Evolutionary conservation across 805 yeast genomes (phyloP), one percentile per base, ranked within the genome.

Genomic region (Candida mattraensis): DNA sequence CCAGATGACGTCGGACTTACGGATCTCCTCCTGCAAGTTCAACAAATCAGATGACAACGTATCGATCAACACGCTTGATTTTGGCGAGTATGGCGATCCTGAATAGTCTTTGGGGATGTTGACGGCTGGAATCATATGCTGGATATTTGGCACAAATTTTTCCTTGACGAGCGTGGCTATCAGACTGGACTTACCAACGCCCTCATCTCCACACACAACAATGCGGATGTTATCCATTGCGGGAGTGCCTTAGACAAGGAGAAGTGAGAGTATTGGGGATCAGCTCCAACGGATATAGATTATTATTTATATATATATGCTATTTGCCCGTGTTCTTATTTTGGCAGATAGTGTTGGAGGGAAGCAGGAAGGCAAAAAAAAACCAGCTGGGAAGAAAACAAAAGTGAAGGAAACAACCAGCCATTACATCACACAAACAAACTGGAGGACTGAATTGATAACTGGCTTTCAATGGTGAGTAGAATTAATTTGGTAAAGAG

Each of bases 161-260:
- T 86, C 96, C 58, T 88, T 91, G 20, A 87, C 81, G 16, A 93
- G 67, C 0, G 95, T 71, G 0, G 93, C 80, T 15, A 91, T 78
- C 31, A 93, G 64, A 18, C 87, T 78, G 4, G 89, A 80, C 53
- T 87, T 87, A 1, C 95, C 95, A 3, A 87, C 95, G 16, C 87
- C 84, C 42, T 86, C 94, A 62, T 93, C 99, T 8, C 99, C 99
- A 60, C 97, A 88, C 0, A 93, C 81, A 0, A 87, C 95, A 1
- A 93, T 82, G 39, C 95, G 64, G 19, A 91, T 78, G 1, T 76
- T 71, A 35, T 76, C 80, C 57, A 53, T 52, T 21, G 13, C 25
- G 15, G 16, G 11, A 12, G 20, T 12, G 28, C 13, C n/a, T n/a
- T n/a, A n/a, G n/a, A n/a, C n/a, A n/a, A 25, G 8, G 16, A 24